These are phyloP conservation scores for Leccinum variicolor DNA, from an alignment of 768 basidiomycete species.

Conservation along the genomic window DNA sequence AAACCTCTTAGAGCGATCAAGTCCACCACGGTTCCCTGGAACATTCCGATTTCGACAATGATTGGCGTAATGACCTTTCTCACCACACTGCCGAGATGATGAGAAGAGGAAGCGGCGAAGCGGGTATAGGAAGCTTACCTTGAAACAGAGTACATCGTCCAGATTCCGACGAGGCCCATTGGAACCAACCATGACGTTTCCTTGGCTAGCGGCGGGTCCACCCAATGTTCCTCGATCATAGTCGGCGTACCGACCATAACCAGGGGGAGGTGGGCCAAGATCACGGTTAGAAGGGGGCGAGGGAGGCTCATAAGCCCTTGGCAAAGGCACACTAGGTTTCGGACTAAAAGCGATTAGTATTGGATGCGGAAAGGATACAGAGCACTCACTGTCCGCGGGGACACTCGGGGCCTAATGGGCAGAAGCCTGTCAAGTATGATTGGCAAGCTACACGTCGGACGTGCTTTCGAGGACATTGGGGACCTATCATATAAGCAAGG, in stretches of 20 bases:
- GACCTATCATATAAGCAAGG: conserved; percentile 49
- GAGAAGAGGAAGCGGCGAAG: conserved; percentile 1
- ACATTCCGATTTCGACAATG: conserved; percentile 89
- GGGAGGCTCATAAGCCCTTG: conserved; percentile 75
- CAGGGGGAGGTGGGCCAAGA: conserved; percentile 88
- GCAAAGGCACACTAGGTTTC: conserved; percentile 66
- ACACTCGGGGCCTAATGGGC: conserved; percentile 87
- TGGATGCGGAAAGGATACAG: conserved; percentile 3
- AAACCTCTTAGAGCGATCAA: conserved; percentile 47
- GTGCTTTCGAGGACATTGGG: conserved; percentile 87
- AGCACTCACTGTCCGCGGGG: conserved; percentile 79
- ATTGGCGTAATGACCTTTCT: conserved; percentile 94
- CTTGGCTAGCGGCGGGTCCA: conserved; percentile 21
- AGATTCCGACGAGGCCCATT: conserved; percentile 62
- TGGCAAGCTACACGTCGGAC: conserved; percentile 90
- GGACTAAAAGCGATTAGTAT: conserved; percentile 48
- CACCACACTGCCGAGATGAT: conserved; percentile 61
- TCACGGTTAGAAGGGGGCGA: conserved; percentile 72
- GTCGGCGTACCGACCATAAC: conserved; percentile 82
- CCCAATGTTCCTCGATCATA: conserved; percentile 54
- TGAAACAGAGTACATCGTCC: conserved; percentile 85
- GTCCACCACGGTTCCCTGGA: conserved; percentile 86
- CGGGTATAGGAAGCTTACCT: conserved; percentile 43
- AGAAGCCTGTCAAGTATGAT: conserved; percentile 88
- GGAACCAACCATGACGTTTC: conserved; percentile 29